Evolutionary conservation across 495 filamentous ascomycete species (phyloP), one percentile per base, ranked within the genome.

Genomic region (Chaetomium cochliodes): DNA sequence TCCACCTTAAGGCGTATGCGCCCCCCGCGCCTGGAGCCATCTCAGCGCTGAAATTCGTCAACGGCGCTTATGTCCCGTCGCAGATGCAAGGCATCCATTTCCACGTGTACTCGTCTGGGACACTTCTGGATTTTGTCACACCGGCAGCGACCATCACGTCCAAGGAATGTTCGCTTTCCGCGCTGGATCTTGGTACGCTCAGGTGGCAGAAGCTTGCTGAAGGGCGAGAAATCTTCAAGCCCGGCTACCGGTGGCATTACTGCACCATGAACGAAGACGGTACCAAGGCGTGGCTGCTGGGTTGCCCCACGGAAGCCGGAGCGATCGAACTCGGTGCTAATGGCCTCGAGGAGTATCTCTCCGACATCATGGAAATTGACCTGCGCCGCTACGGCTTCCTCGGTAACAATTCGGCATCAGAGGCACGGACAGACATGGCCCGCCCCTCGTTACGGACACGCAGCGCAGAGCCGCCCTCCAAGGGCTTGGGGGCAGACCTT

Each of bases 271-370:
- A 97, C 72, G 86, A 94, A 66, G 88, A 92, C 61, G 92, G 92
- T 1, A 97, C 94, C 3, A 96, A 96, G 69, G 93, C 92, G 12
- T 98, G 96, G 92, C 79, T 98, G 9, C 82, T 98, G n/a, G 94
- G 94, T 23, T 96, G 92, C 72, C 88, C 88, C 11, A 90, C 88
- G 5, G 92, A 97, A 46, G 72, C 74, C 3, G 70, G 70, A 13
- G 72, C 75, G 15, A 79, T 75, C 30, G 82, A 86, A 44, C 80
- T 89, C 33, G 80, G 81, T 1, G 74, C 76, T 28, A 83, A 82
- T 47, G 81, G 81, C 11, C 77, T 84, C 54, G 92, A 96, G 69
- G 96, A 97, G 73, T 93, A 93, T 69, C 84, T 98, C 64, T 94
- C 92, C 67, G 92, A 98, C 72, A 89, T 98, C 44, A 85, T 98